phyloP scores from a whole-genome alignment of 495 filamentous ascomycete species.

The Chlorociboria aeruginascens region DNA sequence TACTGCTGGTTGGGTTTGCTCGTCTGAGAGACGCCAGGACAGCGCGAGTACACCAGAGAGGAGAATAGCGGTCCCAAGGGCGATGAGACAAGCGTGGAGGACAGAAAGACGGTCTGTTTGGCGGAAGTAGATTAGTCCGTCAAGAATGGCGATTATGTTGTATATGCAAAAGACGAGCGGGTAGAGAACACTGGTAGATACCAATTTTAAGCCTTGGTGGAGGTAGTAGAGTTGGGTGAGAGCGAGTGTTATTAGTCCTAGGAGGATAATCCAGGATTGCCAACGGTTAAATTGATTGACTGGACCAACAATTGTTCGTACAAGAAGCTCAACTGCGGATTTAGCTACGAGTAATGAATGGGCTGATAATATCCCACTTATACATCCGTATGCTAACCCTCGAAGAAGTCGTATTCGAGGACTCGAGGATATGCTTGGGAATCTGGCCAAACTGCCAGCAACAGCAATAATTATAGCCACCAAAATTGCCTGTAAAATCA shows the following conservation, averaged over 20 bases:
- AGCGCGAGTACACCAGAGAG: slow-evolving; percentile 81
- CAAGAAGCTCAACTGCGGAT: slow-evolving; percentile 91
- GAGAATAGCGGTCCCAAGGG: slow-evolving; percentile 76
- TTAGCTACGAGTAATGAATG: slow-evolving; percentile 91
- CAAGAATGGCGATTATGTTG: slow-evolving; percentile 97
- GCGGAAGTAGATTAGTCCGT: slow-evolving; percentile 93
- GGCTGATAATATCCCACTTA: slow-evolving; percentile 88
- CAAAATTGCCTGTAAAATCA: slow-evolving; percentile 62
- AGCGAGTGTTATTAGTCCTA: slow-evolving; percentile 71
- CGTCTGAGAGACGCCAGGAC: slow-evolving; percentile 82
- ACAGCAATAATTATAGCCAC: slow-evolving; percentile 54
- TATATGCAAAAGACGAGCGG: slow-evolving; percentile 98
- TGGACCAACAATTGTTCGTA: slow-evolving; percentile 77
- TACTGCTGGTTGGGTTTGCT: slow-evolving; percentile 45
- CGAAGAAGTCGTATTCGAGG: slow-evolving; percentile 64
- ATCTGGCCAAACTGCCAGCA: slow-evolving; percentile 42
- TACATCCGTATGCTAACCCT: slow-evolving; percentile 77
- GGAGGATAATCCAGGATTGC: slow-evolving; percentile 90
- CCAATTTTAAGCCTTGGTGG: slow-evolving; percentile 83
- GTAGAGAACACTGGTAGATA: slow-evolving; percentile 93
- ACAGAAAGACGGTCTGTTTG: slow-evolving; percentile 69
- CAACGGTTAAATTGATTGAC: slow-evolving; percentile 93
- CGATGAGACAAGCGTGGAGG: slow-evolving; percentile 71
- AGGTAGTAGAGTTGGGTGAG: slow-evolving; percentile 91
- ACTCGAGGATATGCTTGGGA: slow-evolving; percentile 37